Evolutionary conservation across 2,329 filamentous ascomycete species (phyloP), one percentile per base, ranked within the genome.

Genomic region (Diatrype stigma): DNA sequence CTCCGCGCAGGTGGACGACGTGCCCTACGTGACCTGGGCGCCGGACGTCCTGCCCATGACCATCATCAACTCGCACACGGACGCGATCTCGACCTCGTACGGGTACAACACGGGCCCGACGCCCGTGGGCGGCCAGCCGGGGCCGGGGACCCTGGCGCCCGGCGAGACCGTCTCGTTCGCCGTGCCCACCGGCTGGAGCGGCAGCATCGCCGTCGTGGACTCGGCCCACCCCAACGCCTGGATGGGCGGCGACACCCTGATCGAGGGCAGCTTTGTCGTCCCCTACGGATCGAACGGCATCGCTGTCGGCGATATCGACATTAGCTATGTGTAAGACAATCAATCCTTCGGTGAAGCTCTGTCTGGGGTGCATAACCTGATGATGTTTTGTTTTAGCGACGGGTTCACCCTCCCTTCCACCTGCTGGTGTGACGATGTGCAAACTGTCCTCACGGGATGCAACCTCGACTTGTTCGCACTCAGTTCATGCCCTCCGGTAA

Each of bases 271-370:
- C 5, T 59, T 58, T 28, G 48, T 53, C 10, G 37, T 48, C 44
- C 50, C 40, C 14, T 17, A 10, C n/a, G 14, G 30, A 6, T 51
- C 17, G n/a, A 48, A 45, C 8, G 28, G 32, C 6, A 23, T 44
- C 14, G 49, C 50, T 37, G 34, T 50, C 3, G 52, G 51, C 4
- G 55, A 53, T 11, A 49, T 61, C 11, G 54, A 63, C 42, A 53
- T 63, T 12, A 60, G 57, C 6, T 54, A 51, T 22, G 60, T 63
- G 48, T 56, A 46, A 50, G 53, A n/a, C 40, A 26, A 42, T 19
- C 38, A 42, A 42, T 38, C n/a, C 16, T 19, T 44, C 17, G 11
- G 17, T 14, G 17, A 34, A 12, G 3, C 34, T 16, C 14, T 16
- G 14, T 17, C 6, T 7, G n/a, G 14, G n/a, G n/a, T n/a, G n/a